Base-by-base conservation (phyloP, 495 filamentous ascomycete genomes). In the Xylaria acuta region DNA sequence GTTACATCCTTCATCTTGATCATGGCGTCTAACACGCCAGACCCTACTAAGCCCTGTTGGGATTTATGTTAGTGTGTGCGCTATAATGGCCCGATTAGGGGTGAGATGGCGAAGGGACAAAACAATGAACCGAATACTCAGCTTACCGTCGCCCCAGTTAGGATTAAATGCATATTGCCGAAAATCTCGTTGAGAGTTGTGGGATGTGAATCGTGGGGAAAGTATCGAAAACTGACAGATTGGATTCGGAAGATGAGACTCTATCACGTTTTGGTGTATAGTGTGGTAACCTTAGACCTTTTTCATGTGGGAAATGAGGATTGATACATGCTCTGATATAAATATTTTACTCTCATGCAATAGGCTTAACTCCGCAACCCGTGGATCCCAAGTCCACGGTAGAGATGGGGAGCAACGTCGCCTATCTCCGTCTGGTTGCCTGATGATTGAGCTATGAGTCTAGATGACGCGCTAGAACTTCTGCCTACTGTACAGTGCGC, bases 71-170 rank as follows among this genome's bases (percentile, higher is more conserved):
- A 67, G 65, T 4, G n/a, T 54, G 9, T 56, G 45, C 6, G 25
- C 36, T 47, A 25, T 27, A 9, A 27, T 14, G 20, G 60, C 5
- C 1, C 0, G 14, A n/a, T 18, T 66, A 18, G 4, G 14, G 14
- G 20, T 1, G 30, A 5, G 27, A 38, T 34, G 1, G 1, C 47
- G 22, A 64, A 59, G 16, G 1, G 12, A 43, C 34, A 58, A 5
- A 34, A 22, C 0, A 7, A 25, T 58, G 9, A 3, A 38, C 5
- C 0, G 20, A n/a, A 47, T 12, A n/a, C 25, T 62, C 6, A 64
- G 12, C 71, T 54, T 54, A 73, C 71, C 0, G 92, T 94, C 9
- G 91, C 91, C 45, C 92, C 92, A 0, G 92, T 93, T 51, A 93
- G 86, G 66, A 94, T 90, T 70, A 94, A 82, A 84, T 92, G 91